A percentile compares a stretch with the other conserved stretches of the same genome.
Conservation (phyloP, 768 basidiomycete species). For the Lentinula lateritia region DNA sequence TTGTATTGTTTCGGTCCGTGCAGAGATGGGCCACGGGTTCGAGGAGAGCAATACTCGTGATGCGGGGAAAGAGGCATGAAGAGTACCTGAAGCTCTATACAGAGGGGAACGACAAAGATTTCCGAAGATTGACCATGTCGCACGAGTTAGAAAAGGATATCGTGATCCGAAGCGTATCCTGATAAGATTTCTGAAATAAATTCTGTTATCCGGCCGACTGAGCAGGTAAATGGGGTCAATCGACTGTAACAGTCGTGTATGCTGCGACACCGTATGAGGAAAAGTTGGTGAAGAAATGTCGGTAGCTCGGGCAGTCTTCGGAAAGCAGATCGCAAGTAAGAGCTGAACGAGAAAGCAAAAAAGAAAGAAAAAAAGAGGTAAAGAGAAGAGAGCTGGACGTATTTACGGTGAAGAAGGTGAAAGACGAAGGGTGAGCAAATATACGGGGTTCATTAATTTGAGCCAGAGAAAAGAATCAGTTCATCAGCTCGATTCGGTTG, state of each 20-base stretch:
- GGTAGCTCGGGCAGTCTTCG: constrained; percentile 6
- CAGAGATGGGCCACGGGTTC: background rate
- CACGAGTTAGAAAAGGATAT: background rate
- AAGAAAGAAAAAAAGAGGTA: background rate
- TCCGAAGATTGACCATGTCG: constrained; percentile 6
- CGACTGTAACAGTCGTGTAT: background rate
- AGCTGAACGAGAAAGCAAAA: background rate
- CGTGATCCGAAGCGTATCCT: background rate
- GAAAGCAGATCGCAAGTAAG: background rate
- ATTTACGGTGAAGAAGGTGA: background rate
- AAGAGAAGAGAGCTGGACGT: background rate
- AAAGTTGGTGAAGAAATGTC: background rate
- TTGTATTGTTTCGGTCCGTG: background rate
- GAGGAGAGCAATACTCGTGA: background rate
- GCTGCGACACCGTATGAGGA: constrained; percentile 3
- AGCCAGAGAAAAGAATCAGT: background rate
- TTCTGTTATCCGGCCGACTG: background rate
- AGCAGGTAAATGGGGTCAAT: background rate
- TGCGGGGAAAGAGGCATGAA: constrained; percentile 1
- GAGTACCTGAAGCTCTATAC: background rate
- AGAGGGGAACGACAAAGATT: background rate
- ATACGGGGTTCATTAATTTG: background rate
- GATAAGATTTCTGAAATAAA: background rate
- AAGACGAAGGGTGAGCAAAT: background rate
- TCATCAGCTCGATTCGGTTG: constrained; percentile 1